Evolutionary conservation across 1,139 yeast species (phyloP).

Genomic region (Blastobotrys persicus): DNA sequence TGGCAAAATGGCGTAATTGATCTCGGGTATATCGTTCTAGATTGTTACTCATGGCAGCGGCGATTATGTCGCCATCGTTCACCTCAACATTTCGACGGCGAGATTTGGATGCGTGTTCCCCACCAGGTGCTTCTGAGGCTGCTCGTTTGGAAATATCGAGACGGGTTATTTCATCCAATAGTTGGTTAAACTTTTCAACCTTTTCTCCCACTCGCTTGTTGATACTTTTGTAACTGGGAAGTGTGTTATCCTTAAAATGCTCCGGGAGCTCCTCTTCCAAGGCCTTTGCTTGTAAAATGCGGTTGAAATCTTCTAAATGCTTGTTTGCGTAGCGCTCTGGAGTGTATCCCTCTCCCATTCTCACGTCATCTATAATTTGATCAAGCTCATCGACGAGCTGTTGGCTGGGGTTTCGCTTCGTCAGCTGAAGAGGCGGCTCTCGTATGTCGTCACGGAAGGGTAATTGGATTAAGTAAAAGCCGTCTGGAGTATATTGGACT

Average conservation of each 20-base stretch:
- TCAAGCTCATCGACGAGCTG: slow-evolving; percentile 40
- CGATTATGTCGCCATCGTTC: neutral
- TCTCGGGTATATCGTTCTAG: neutral
- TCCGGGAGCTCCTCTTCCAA: slow-evolving; percentile 55
- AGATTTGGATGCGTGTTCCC: too few species aligned
- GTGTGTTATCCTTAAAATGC: slow-evolving; percentile 35
- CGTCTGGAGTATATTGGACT: slow-evolving; percentile 29
- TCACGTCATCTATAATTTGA: slow-evolving; percentile 43
- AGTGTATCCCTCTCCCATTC: slow-evolving; percentile 48
- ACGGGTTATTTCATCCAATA: slow-evolving; percentile 8
- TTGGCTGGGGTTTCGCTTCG: slow-evolving; percentile 29
- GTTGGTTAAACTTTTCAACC: slow-evolving; percentile 21
- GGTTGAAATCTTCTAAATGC: slow-evolving; percentile 61
- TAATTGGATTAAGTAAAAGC: slow-evolving; percentile 38
- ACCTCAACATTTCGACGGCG: too few species aligned
- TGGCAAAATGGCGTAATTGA: neutral
- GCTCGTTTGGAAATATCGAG: neutral
- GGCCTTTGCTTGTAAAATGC: slow-evolving; percentile 61
- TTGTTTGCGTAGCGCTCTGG: slow-evolving; percentile 68
- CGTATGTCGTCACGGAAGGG: slow-evolving; percentile 43
- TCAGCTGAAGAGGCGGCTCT: slow-evolving; percentile 26
- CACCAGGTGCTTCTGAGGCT: neutral
- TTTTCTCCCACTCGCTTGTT: slow-evolving; percentile 26
- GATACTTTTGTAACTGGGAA: slow-evolving; percentile 39
- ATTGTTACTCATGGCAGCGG: neutral